Percentiles rank a stretch among this genome's conserved stretches.
These are phyloP conservation scores for Pseudonectria buxi DNA, from an alignment of 2,329 filamentous ascomycete genomes.

Conservation along the genomic window DNA sequence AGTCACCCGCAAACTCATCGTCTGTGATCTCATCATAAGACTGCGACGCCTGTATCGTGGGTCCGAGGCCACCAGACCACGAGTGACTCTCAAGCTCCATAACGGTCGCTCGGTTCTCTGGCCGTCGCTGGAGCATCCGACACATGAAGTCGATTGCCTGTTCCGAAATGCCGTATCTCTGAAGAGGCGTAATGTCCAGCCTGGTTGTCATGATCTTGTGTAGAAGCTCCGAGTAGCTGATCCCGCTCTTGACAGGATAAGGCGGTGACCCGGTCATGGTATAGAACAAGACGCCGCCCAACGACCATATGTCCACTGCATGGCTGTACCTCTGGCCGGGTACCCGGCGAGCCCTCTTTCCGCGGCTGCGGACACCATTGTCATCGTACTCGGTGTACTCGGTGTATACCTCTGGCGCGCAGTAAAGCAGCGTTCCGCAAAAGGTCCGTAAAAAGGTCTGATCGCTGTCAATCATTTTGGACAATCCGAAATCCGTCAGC, in stretches of 20 bases:
- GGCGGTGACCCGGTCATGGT: slow-evolving; percentile 73
- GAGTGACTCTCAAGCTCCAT: slow-evolving; percentile 60
- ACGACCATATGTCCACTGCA: slow-evolving; percentile 92
- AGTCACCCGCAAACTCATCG: slow-evolving; percentile 48
- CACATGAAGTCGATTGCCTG: slow-evolving; percentile 66
- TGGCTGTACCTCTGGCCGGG: slow-evolving; percentile 71
- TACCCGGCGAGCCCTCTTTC: slow-evolving; percentile 55
- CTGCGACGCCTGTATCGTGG: slow-evolving; percentile 31
- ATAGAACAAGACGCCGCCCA: slow-evolving; percentile 87
- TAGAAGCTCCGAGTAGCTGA: slow-evolving; percentile 72
- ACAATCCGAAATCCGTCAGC: slow-evolving; percentile 91
- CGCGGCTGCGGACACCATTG: slow-evolving; percentile 54
- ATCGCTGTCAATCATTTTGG: slow-evolving; percentile 84
- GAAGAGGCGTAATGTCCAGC: slow-evolving; percentile 60
- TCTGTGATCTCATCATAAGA: slow-evolving; percentile 57
- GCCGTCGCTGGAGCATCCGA: slow-evolving; percentile 76
- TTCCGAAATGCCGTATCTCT: slow-evolving; percentile 51
- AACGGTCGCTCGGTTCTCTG: slow-evolving; percentile 69
- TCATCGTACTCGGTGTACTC: slow-evolving; percentile 64
- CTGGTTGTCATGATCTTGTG: slow-evolving; percentile 77
- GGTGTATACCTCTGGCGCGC: slow-evolving; percentile 92
- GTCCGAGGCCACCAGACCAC: slow-evolving; percentile 54
- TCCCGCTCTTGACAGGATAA: slow-evolving; percentile 70
- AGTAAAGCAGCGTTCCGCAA: slow-evolving; percentile 91
- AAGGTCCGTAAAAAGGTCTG: slow-evolving; percentile 94